Conservation (phyloP, 305 asterid species). For the Petunia hybrid region DNA sequence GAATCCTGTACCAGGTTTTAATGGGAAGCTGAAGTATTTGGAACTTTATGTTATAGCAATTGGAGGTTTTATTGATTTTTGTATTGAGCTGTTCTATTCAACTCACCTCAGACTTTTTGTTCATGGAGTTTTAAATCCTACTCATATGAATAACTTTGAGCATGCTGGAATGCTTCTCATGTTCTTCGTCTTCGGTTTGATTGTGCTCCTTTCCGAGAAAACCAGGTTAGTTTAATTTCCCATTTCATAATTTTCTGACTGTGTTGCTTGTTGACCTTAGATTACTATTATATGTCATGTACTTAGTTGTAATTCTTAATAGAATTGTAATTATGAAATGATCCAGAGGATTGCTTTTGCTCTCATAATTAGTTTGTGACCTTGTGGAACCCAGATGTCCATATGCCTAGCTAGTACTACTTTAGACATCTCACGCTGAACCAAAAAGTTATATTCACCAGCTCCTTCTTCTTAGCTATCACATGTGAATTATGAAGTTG, state of each 20-base stretch:
- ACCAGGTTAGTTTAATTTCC: constrained; percentile 62
- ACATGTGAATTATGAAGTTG: background rate
- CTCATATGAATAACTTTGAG: constrained; percentile 94
- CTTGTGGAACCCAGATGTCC: background rate
- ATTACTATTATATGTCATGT: background rate
- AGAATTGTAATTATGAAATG: background rate
- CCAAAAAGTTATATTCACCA: background rate
- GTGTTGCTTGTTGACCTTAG: constrained; percentile 1
- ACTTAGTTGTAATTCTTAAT: background rate
- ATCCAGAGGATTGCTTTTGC: background rate
- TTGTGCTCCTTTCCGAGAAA: constrained; percentile 73
- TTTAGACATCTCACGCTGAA: constrained; percentile 9
- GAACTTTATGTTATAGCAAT: constrained; percentile 88
- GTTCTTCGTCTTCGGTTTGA: constrained; percentile 85
- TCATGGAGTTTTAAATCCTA: constrained; percentile 81
- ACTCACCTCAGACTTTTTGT: constrained; percentile 90
- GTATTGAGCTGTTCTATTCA: constrained; percentile 84
- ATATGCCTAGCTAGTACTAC: background rate
- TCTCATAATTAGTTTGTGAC: background rate
- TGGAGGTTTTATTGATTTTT: constrained; percentile 84
- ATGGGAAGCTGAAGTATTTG: constrained; percentile 75
- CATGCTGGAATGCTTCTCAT: constrained; percentile 97
- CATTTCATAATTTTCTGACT: constrained; percentile 34
- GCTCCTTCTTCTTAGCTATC: background rate
- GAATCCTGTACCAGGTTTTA: constrained; percentile 88